These are phyloP conservation scores for Tylopilus subfusipes DNA, from an alignment of 768 basidiomycete species.

Conservation along the genomic window DNA sequence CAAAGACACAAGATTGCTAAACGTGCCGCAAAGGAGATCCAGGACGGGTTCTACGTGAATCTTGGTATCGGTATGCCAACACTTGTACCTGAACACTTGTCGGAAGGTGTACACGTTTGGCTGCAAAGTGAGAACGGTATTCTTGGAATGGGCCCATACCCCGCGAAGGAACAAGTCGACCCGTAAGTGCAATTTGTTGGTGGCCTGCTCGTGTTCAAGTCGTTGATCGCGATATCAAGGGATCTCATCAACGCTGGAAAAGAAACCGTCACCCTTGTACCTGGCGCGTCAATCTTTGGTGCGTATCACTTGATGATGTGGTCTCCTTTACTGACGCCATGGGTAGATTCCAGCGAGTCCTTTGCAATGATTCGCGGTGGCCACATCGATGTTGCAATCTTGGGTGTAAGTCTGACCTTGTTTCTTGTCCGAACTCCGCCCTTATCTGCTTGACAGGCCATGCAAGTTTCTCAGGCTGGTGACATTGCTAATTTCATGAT, in stretches of 20 bases:
- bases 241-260: constrained; percentile 95
- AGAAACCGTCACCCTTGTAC: constrained; percentile 88
- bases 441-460: constrained; percentile 51
- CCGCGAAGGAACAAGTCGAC: constrained; percentile 73
- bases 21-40: constrained; percentile 86
- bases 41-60: constrained; percentile 85
- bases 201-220: background rate
- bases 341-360: constrained; percentile 77
- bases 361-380: constrained; percentile 99
- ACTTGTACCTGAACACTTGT: constrained; percentile 76
- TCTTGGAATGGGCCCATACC: constrained; percentile 88
- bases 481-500: constrained; percentile 99
- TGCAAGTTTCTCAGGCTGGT: constrained; percentile 91
- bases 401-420: constrained; percentile 59
- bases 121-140: constrained; percentile 90
- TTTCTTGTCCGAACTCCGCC: background rate
- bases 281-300: constrained; percentile 91
- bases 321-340: background rate
- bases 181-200: constrained; percentile 50
- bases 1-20: constrained; percentile 74
- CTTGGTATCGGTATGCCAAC: constrained; percentile 92
- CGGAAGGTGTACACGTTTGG: constrained; percentile 77
- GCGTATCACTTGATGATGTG: constrained; percentile 21
- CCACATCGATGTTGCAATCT: constrained; percentile 89
- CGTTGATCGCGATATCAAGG: constrained; percentile 34